phyloP scores from a whole-genome alignment of 139 green algal species.

The Coccomyxa sp. region DNA sequence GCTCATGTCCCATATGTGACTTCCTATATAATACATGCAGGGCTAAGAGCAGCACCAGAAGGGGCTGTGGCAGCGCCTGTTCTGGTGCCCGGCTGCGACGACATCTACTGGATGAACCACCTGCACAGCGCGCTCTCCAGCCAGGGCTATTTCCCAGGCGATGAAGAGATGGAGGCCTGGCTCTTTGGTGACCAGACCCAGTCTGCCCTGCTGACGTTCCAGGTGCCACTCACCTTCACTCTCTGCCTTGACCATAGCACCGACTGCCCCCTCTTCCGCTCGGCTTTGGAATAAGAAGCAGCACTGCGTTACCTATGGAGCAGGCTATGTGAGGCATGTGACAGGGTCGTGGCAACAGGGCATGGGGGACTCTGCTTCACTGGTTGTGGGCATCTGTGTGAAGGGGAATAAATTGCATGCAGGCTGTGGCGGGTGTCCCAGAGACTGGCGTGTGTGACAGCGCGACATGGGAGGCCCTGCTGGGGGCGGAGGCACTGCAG shows the following conservation, averaged over 20 bases:
- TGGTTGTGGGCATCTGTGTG: too few relatives aligned
- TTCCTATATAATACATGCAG: too few relatives aligned
- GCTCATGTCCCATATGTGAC: too few relatives aligned
- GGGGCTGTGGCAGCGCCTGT: constrained; percentile 47
- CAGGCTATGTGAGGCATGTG: too few relatives aligned
- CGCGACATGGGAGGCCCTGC: constrained; percentile 58
- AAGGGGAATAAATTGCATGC: too few relatives aligned
- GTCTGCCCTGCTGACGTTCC: constrained; percentile 40
- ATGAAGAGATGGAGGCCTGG: constrained; percentile 65
- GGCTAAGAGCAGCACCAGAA: too few relatives aligned
- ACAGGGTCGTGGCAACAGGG: too few relatives aligned
- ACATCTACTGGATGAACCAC: constrained; percentile 75
- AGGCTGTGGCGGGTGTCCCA: constrained; percentile 54
- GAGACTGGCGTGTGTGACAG: constrained; percentile 68
- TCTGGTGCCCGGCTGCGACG: constrained; percentile 59
- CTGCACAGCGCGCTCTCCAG: constrained; percentile 44
- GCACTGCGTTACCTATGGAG: too few relatives aligned
- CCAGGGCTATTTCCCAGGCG: constrained; percentile 57
- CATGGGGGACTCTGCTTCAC: too few relatives aligned
- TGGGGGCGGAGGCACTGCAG: constrained; percentile 29
- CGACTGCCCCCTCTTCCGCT: too few relatives aligned
- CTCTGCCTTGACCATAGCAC: neutral
- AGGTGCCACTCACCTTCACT: constrained; percentile 10
- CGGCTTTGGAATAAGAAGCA: too few relatives aligned
- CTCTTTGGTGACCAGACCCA: constrained; percentile 41